These are phyloP conservation scores for Boechera stricta DNA, from an alignment of 345 rosid species.

Conservation along the genomic window DNA sequence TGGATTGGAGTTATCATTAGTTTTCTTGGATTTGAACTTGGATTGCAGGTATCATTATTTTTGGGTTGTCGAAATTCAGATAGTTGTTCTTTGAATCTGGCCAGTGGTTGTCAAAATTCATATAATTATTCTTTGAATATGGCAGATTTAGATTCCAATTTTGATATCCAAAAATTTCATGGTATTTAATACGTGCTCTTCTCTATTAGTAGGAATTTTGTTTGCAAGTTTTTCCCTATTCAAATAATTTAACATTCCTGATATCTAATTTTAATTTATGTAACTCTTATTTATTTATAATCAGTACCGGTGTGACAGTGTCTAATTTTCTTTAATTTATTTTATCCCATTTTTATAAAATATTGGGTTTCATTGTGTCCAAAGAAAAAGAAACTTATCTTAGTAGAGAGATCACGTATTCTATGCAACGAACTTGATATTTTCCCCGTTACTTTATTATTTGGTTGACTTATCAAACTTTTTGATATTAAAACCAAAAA, in stretches of 20 bases:
- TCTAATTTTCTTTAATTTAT: no score
- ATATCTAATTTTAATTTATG: not conserved
- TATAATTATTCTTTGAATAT: no score
- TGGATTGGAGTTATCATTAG: not conserved
- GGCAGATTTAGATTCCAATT: not conserved
- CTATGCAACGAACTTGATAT: slow-evolving; percentile 15
- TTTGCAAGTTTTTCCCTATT: not conserved
- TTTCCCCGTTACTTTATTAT: slow-evolving; percentile 34
- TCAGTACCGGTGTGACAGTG: no score
- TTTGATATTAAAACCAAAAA: not conserved
- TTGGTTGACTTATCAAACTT: slow-evolving; percentile 30
- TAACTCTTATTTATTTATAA: not conserved
- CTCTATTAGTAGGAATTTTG: not conserved
- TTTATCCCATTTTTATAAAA: not conserved
- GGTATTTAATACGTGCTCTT: not conserved
- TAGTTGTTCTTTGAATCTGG: no score
- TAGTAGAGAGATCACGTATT: slow-evolving; percentile 34
- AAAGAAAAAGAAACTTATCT: not conserved
- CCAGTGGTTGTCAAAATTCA: no score
- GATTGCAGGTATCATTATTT: not conserved
- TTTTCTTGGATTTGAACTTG: not conserved
- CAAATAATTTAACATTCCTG: not conserved
- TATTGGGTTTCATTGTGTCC: not conserved
- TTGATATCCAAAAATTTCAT: not conserved
- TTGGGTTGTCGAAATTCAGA: no score